These are phyloP conservation scores for Schwanniomyces occidentalis DNA, from an alignment of 805 yeast genomes.

Conservation along the genomic window DNA sequence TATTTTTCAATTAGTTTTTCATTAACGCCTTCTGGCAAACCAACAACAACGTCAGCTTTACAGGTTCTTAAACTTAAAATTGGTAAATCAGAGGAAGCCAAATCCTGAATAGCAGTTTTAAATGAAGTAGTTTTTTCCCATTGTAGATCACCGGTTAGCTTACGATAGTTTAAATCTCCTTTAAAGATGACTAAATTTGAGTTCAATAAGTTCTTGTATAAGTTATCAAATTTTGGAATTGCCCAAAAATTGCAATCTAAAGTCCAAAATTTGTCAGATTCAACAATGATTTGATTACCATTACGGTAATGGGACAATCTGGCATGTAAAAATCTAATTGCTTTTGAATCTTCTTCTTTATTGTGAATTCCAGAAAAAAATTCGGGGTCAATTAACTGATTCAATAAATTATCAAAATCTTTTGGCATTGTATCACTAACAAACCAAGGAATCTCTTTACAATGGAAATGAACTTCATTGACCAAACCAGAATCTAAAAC, in stretches of 20 bases:
- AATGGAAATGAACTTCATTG: conserved; percentile 70
- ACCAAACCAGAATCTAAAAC: conserved; percentile 67
- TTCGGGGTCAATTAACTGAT: conserved; percentile 51
- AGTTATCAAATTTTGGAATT: conserved; percentile 60
- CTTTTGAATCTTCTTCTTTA: conserved; percentile 16
- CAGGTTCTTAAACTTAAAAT: conserved; percentile 84
- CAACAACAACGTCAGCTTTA: conserved; percentile 95
- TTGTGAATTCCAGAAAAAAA: conserved; percentile 48
- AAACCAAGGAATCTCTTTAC: conserved; percentile 94
- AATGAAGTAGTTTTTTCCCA: conserved; percentile 88
- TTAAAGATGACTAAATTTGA: conserved; percentile 80
- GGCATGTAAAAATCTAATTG: conserved; percentile 21
- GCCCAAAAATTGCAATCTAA: conserved; percentile 73
- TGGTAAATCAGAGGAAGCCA: conserved; percentile 63
- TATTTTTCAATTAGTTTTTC: conserved; percentile 64
- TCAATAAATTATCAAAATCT: conserved; percentile 63
- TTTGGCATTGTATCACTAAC: conserved; percentile 91
- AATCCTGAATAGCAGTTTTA: conserved; percentile 62
- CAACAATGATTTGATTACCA: conserved; percentile 21
- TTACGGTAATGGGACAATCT: conserved; percentile 21
- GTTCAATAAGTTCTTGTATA: conserved; percentile 60
- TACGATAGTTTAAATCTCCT: conserved; percentile 96
- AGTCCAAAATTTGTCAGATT: conserved; percentile 85
- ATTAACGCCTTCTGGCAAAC: conserved; percentile 70
- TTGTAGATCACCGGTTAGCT: conserved; percentile 83